Evolutionary conservation across 768 basidiomycete species (phyloP).

Genomic region (Lyophyllum shimeji): DNA sequence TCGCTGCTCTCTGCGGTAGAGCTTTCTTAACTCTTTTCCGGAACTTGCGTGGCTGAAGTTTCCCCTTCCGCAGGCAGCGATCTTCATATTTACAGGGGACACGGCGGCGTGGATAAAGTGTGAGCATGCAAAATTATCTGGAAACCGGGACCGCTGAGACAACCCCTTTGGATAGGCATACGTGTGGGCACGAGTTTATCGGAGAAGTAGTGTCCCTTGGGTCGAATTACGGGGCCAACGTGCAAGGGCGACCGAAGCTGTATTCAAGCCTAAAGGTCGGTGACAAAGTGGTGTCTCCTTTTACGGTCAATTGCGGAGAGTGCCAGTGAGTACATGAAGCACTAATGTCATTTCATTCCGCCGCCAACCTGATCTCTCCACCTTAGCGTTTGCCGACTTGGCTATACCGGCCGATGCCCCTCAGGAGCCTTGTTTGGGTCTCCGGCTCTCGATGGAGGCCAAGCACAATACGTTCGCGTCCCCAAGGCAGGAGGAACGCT

Average conservation of each 20-base stretch:
- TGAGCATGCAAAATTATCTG: conserved; percentile 26
- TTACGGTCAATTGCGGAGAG: conserved; percentile 82
- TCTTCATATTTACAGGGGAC: conserved; percentile 72
- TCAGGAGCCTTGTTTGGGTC: conserved; percentile 65
- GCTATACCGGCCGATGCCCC: conserved; percentile 71
- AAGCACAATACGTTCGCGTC: conserved; percentile 78
- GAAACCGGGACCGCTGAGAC: neutral
- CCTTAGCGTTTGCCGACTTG: conserved; percentile 65
- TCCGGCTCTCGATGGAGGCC: conserved; percentile 65
- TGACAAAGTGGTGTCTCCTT: conserved; percentile 78
- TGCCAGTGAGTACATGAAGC: conserved; percentile 59
- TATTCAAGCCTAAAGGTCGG: conserved; percentile 68
- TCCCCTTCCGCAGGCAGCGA: conserved; percentile 51
- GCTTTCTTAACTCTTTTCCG: conserved; percentile 2
- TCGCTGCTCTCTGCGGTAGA: conserved; percentile 63
- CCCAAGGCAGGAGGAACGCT: conserved; percentile 81
- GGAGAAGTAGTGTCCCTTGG: conserved; percentile 73
- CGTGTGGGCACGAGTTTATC: conserved; percentile 76
- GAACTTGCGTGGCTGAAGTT: neutral
- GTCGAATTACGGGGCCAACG: conserved; percentile 45
- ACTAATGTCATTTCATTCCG: neutral
- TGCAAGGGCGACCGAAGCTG: conserved; percentile 52
- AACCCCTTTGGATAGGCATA: conserved; percentile 39
- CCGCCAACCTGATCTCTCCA: neutral
- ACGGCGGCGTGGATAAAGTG: conserved; percentile 51